Evolutionary conservation across 2,329 filamentous ascomycete genomes (phyloP).

Genomic region (Cercospora sp.): DNA sequence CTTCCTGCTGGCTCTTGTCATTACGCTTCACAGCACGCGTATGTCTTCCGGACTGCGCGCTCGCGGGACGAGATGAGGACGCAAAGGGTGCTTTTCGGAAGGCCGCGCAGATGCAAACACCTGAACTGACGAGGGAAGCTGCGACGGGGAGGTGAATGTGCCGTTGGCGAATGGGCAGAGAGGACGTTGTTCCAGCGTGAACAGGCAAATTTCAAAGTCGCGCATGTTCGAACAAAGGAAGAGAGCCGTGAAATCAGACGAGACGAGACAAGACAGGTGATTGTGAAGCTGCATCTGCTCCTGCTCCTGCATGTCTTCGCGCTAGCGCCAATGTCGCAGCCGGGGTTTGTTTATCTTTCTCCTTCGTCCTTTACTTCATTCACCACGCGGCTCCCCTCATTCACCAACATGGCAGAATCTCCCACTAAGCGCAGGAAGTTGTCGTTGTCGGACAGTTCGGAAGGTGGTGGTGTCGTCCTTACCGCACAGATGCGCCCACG

Average conservation of each 20-base stretch:
- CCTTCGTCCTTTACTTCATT: not conserved
- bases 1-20: not conserved
- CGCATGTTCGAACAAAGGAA: not conserved
- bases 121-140: not conserved
- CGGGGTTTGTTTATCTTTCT: not conserved
- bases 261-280: not conserved
- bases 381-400: not conserved
- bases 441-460: not conserved
- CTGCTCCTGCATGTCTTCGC: not conserved
- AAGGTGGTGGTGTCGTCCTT: not conserved
- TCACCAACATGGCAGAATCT: not conserved
- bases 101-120: not conserved
- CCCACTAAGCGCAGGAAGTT: conserved; percentile 9
- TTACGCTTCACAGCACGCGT: not conserved
- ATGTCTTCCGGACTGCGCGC: no score
- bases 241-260: not conserved
- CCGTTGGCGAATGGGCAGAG: no score
- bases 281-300: not conserved
- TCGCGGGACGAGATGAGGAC: not conserved
- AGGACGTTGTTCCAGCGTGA: no score
- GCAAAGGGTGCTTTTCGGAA: not conserved
- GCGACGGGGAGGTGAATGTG: no score
- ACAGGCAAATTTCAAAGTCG: not conserved
- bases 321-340: conserved; percentile 3
- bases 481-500: not conserved